phyloP scores from a whole-genome alignment of 1,139 yeast species.

The Saccharomycopsis hybrid region DNA sequence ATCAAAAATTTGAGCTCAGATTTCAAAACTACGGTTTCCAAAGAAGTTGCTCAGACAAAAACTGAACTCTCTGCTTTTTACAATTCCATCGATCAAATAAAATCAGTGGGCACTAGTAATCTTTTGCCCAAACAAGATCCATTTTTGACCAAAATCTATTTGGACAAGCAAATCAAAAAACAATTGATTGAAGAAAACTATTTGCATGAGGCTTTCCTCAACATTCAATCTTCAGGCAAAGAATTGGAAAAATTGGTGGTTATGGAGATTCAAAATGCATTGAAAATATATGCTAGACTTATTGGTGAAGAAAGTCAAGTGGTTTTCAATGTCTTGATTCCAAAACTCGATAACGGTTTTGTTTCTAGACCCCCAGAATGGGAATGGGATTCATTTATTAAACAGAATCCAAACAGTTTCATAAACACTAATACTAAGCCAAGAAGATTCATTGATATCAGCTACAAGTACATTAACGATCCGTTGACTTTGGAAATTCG shows the following conservation, averaged over 20 bases:
- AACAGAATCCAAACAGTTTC: constrained; percentile 65
- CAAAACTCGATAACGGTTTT: constrained; percentile 66
- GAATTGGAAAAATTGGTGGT: constrained; percentile 87
- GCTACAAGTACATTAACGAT: constrained; percentile 63
- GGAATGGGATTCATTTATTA: constrained; percentile 86
- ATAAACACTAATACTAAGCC: constrained; percentile 65
- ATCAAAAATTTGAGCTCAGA: constrained; percentile 76
- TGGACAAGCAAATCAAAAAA: constrained; percentile 71
- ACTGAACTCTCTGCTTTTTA: constrained; percentile 43
- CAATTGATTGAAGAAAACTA: constrained; percentile 82
- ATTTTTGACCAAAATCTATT: constrained; percentile 58
- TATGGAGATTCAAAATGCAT: constrained; percentile 75
- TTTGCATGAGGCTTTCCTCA: constrained; percentile 79
- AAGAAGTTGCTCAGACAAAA: constrained; percentile 63
- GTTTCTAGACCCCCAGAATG: constrained; percentile 68
- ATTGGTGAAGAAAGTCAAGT: constrained; percentile 65
- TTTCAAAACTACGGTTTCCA: constrained; percentile 67
- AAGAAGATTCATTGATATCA: constrained; percentile 56
- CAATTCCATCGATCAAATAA: constrained; percentile 38
- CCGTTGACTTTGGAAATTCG: constrained; percentile 66
- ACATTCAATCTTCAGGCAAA: constrained; percentile 81
- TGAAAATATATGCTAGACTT: constrained; percentile 63
- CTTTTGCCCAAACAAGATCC: constrained; percentile 63
- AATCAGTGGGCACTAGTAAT: constrained; percentile 29
- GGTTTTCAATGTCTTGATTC: constrained; percentile 56